Base-by-base conservation (phyloP, 176 grass and related monocot species). In the Oryza officinalis region DNA sequence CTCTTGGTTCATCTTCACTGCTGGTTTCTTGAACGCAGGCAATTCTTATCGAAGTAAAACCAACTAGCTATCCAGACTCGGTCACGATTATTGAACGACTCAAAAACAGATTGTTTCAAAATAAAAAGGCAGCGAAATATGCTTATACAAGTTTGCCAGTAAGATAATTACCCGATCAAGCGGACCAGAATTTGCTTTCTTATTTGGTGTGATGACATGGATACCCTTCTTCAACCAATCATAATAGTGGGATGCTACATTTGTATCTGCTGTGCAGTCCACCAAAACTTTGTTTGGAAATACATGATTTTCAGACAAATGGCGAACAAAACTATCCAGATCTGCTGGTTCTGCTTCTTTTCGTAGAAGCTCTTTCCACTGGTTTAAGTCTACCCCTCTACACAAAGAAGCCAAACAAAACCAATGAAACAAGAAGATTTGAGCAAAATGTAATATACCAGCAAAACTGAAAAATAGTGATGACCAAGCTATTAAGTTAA, bases 201-300 rank as follows among this genome's bases (percentile, higher is more conserved):
- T 98, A 86, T 98, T 98, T 4, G 95, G 96, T 8, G 96, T 98
- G 30, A 98, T 88, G 68, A 98, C 96, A 88, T 98, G 90, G 74
- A 98, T 95, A 41, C 96, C 96, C 83, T 93, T 92, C 71, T 78
- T 86, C 78, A 98, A 78, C 96, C 96, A 98, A 75, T 95, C 91
- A 38, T 95, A 93, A 61, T 98, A 98, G 64, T 87, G 80, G 78
- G 90, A 95, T 82, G 96, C 93, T 59, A 98, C 80, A 74, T 83
- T 89, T 57, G 96, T 90, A 87, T 98, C 90, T 79, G 96, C 96
- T 49, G 96, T 98, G 82, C 96, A 98, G 87, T 98, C 96, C 82
- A 98, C 93, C 87, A 98, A 64, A 78, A 98, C 96, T 81, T 86
- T 98, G 82, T 98, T 98, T 15, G 96, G 96, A 79, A 93, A 98